phyloP scores from a whole-genome alignment of 2,329 filamentous ascomycete species.

The Chaetomiaceae sp. region DNA sequence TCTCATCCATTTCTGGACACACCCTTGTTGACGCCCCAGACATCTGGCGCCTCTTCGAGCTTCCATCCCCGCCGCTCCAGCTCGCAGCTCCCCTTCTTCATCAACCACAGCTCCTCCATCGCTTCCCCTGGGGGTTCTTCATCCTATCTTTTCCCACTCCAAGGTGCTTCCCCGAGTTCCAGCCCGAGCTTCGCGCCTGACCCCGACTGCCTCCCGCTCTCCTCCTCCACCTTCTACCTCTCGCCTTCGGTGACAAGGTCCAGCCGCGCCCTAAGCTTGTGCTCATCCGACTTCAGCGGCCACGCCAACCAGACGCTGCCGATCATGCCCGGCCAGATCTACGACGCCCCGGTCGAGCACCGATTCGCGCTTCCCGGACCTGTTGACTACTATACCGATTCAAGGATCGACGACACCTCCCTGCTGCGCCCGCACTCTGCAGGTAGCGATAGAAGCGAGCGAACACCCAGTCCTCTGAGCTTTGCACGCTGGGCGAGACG shows the following conservation, averaged over 20 bases:
- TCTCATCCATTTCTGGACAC: slow-evolving; percentile 9
- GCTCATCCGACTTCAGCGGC: slow-evolving; percentile 10
- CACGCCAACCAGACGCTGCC: slow-evolving; percentile 6
- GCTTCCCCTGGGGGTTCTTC: neutral
- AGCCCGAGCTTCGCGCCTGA: neutral
- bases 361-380: slow-evolving; percentile 1
- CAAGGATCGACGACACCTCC: slow-evolving; percentile 6
- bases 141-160: neutral
- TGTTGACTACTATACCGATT: too few species aligned
- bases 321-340: slow-evolving; percentile 23
- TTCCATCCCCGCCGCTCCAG: slow-evolving; percentile 16
- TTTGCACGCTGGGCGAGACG: slow-evolving; percentile 25
- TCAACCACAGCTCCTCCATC: slow-evolving; percentile 14
- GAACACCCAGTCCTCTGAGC: slow-evolving; percentile 20
- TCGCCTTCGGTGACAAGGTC: slow-evolving; percentile 23
- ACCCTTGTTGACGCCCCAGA: slow-evolving; percentile 20
- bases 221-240: slow-evolving; percentile 22
- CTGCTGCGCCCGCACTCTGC: slow-evolving; percentile 20
- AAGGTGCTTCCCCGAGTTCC: neutral
- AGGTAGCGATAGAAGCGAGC: slow-evolving; percentile 16
- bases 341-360: slow-evolving; percentile 14
- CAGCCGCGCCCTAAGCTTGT: slow-evolving; percentile 16
- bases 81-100: slow-evolving; percentile 21
- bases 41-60: slow-evolving; percentile 5
- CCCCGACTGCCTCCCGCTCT: slow-evolving; percentile 12